Evolutionary conservation across 345 rosid genomes (phyloP), one percentile per base, ranked within the genome.

Genomic region (Salix purpurea): DNA sequence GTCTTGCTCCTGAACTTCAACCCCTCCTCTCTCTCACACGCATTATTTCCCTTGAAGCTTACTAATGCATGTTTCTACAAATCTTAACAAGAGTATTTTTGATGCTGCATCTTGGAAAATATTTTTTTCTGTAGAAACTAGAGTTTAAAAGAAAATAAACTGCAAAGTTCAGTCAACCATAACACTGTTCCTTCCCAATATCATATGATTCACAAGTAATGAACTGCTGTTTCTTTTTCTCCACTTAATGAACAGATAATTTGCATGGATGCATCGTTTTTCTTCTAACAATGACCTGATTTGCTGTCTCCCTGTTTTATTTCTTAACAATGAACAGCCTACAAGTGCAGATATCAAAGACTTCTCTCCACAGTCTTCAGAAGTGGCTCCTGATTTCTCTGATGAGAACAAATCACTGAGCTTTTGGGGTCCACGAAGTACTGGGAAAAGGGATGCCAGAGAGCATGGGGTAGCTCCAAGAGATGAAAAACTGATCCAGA

Each of bases 311-410:
- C 70, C 76, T 80, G 79, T 67, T 13, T 10, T 52, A 61, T 58
- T 65, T 36, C 40, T 69, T 76, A 5, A 42, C 72, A 44, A 77
- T 74, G 60, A 74, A 70, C 86, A 84, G 85, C 78, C 69, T n/a
- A n/a, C 54, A 46, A 76, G 30, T 74, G n/a, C 23, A 50, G 70
- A 12, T 64, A 12, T 52, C 52, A 58, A 78, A 39, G 72, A 54
- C 68, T 46, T 60, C 37, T 30, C 26, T 23, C 74, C 54, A n/a
- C 24, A 19, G 65, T 70, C 77, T 56, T 61, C 72, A 65, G 76
- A 64, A 67, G 32, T 46, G 44, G 84, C 65, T 69, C 65, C 80
- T 77, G 82, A 71, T 72, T 65, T 15, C 62, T 52, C 78, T 46
- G 79, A 26, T 70, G 72, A 73, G 78, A 73, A 71, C 74, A 65